Base-by-base conservation (phyloP, 1,139 yeast genomes). In the Sugiyamaella neomexicana region DNA sequence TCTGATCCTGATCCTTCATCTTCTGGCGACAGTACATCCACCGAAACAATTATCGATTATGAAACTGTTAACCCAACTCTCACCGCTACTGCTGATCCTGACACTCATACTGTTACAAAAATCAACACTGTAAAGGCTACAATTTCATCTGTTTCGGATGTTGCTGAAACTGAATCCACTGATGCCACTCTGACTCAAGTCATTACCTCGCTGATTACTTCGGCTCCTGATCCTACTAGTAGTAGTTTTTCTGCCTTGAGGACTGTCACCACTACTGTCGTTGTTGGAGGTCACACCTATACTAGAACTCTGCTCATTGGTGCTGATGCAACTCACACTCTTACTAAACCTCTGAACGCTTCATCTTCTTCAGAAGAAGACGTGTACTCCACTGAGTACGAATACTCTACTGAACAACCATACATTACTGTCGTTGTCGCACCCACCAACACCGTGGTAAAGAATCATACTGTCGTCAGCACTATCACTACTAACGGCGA, bases 361-460 rank as follows among this genome's bases (percentile, higher is more conserved):
- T 43, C 63, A 1, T 66, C 68, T 38, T 61, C 63, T 51, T 53
- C 62, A 20, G 64, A 64, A 15, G 50, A 42, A 16, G 55, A 49
- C 55, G 65, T 58, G 42, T 65, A 72, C 8, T 58, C 61, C 13
- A 68, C 70, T 54, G 59, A 60, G 12, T 60, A 68, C 31, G 65
- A 62, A 7, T 65, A 72, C 31, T 60, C 70, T 34, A 59, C 61
- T 5, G 66, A 68, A 2, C 58, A 62, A 23, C 62, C 66, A 4
- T 55, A 68, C 46, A 60, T 69, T 60, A 62, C 65, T 25, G 59
- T 67, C 8, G 62, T 64, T 15, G 60, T 67, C 40, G 61, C 71
- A 29, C 55, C 64, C 5, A 46, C 62, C 10, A 46, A 61, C 36
- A 65, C 65, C 2, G 54, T 58, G 7, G 55, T 61, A 12, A 48